Evolutionary conservation across 116 monocot genomes (phyloP).

Genomic region (Iris pallida): DNA sequence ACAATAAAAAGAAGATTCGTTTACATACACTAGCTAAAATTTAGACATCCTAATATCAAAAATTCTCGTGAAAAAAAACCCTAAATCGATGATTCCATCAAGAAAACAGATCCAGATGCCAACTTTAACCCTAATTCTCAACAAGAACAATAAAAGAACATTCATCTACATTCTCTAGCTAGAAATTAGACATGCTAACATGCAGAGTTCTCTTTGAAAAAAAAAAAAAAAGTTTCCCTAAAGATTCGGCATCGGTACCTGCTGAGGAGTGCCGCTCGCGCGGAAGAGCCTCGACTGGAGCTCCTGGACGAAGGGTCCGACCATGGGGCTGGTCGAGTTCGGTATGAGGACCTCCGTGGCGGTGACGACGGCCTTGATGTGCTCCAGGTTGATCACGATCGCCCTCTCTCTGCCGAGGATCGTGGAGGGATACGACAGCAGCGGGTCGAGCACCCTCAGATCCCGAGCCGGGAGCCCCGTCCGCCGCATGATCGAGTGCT

Average conservation of each 20-base stretch:
- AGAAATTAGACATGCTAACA: no score
- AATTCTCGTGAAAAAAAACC: no score
- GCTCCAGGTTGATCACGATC: slow-evolving; percentile 48
- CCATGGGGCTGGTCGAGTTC: slow-evolving; percentile 31
- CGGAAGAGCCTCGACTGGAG: slow-evolving; percentile 19
- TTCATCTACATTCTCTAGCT: no score
- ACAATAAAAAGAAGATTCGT: no score
- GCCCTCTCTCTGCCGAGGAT: slow-evolving; percentile 37
- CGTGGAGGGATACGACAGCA: slow-evolving; percentile 29
- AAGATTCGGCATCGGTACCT: neutral
- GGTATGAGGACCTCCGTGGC: slow-evolving; percentile 35
- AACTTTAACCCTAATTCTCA: no score
- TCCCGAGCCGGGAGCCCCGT: slow-evolving; percentile 31
- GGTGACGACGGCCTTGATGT: slow-evolving; percentile 37
- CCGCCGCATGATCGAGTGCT: slow-evolving; percentile 29
- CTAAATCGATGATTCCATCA: no score
- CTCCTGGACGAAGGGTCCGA: slow-evolving; percentile 21
- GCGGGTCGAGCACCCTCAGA: slow-evolving; percentile 28
- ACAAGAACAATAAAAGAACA: no score
- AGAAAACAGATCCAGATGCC: no score
- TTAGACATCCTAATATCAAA: no score
- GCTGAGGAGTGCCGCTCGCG: slow-evolving; percentile 1
- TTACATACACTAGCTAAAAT: no score
- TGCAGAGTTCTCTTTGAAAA: no score
- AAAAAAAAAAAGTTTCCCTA: no score